Base-by-base conservation (phyloP, 495 filamentous ascomycete genomes). In the Xylaria flabelliformis region DNA sequence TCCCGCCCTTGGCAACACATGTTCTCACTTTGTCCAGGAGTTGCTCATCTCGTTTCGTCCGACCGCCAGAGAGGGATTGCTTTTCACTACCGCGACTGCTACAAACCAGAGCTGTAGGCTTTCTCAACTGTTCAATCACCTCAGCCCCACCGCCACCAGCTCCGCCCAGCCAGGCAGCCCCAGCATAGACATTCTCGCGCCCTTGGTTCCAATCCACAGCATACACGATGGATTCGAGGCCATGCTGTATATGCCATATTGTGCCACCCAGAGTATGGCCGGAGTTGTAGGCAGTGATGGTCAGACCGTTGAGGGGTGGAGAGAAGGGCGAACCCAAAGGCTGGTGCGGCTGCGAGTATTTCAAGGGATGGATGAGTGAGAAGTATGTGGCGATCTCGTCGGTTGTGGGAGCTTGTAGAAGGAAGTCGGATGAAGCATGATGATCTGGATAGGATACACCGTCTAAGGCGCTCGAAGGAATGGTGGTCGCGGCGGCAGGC, bases 211-310 rank as follows among this genome's bases (percentile, higher is more conserved):
- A 99, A 76, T 98, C 95, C 17, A 97, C 92, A 1, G 97, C 95
- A 74, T 99, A 98, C 15, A 98, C 95, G 48, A 99, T 96, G 1
- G 94, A 97, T 78, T 99, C 96, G 79, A 98, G 87, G 1, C 94
- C 94, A 84, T 98, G 94, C 70, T 97, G 96, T 73, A 99, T 94
- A 77, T 98, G 95, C 96, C 96, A 99, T 82, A 99, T 97, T 34
- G 96, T 97, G 71, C 96, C 96, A 75, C 96, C 96, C 0, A 98
- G 88, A 0, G 95, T 97, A 79, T 97, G 95, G 41, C 96, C 97
- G 36, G 96, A 94, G 84, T 94, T 96, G 83, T 98, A 98, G 3
- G 96, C 96, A 8, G 96, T 98, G 66, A 99, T 92, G 2, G 93
- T 97, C 21, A 99, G 90, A n/a, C 94, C 94, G 72, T 94, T 92